Conservation (phyloP, 306 rosid genomes). For the Delonix regia region DNA sequence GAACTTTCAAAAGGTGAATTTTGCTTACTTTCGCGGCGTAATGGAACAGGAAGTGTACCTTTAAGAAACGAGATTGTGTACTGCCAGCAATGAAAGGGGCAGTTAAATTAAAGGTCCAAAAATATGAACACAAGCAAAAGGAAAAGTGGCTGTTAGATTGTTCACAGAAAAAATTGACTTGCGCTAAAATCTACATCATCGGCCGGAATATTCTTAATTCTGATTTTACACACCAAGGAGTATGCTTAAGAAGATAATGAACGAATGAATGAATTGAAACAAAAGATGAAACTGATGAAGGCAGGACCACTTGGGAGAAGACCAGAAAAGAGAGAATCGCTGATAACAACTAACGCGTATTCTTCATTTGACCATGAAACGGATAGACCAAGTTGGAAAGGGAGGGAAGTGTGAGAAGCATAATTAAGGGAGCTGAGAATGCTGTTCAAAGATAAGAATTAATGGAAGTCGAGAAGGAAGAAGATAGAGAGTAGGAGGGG, state of each 20-base stretch:
- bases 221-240: not conserved
- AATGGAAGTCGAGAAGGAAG: slow-evolving; percentile 2
- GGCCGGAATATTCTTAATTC: not conserved
- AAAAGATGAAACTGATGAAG: not conserved
- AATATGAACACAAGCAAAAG: not conserved
- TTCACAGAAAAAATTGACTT: slow-evolving; percentile 18
- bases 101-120: not conserved
- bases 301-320: not conserved
- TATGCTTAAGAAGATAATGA: not conserved
- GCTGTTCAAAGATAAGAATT: not conserved
- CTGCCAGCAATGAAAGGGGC: not conserved
- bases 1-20: not conserved
- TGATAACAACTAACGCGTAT: not conserved
- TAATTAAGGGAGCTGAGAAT: not conserved
- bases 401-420: not conserved
- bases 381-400: slow-evolving; percentile 18
- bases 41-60: not conserved
- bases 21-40: not conserved
- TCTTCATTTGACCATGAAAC: slow-evolving; percentile 33
- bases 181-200: not conserved
- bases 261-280: not conserved
- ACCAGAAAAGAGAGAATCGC: not conserved
- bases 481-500: not conserved
- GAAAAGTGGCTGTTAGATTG: not conserved
- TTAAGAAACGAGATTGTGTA: not conserved